Base-by-base conservation (phyloP, 352 stramenopile genomes). In the Achlya hypogyna region DNA sequence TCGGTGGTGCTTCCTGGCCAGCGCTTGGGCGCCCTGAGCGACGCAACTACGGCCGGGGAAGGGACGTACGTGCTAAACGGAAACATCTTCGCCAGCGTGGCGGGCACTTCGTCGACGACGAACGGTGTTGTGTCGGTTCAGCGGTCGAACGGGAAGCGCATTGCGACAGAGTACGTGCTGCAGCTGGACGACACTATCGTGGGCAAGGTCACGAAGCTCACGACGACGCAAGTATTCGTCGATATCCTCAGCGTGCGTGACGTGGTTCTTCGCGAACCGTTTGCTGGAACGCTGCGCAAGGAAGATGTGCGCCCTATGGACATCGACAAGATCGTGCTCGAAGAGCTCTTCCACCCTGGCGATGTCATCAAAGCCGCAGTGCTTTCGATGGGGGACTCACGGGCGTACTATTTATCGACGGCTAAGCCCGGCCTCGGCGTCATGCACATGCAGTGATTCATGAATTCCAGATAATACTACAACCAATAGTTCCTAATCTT, bases 351-450 rank as follows among this genome's bases (percentile, higher is more conserved):
- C 65, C 75, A 72, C 25, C 80, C 81, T 1, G 78, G 74, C 14
- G 77, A 84, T 74, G 79, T 93, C 45, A 74, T 93, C 29, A 89
- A 91, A 64, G 85, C 85, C 12, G 71, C 72, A 31, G 85, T 93
- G 71, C 78, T 93, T 32, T 93, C 85, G n/a, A 90, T 90, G 27
- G 85, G 85, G 22, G 83, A 93, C 71, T 88, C 80, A n/a, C 79
- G 83, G 6, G 91, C 85, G 5, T 93, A 92, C 74, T 93, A 91
- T 60, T 69, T 93, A 0, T 92, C 83, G 5, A 93, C 83, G 29
- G 82, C 85, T 22, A 86, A 85, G 56, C 32, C 79, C 28, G 85
- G 82, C 34, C 67, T 93, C 20, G 85, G 85, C 9, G 75, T 91
- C 23, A 74, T 93, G 38, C 77, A 72, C 20, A 34, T 67, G 25